These are phyloP conservation scores for Pichia sp. DNA, from an alignment of 1,139 yeast genomes.

Conservation along the genomic window DNA sequence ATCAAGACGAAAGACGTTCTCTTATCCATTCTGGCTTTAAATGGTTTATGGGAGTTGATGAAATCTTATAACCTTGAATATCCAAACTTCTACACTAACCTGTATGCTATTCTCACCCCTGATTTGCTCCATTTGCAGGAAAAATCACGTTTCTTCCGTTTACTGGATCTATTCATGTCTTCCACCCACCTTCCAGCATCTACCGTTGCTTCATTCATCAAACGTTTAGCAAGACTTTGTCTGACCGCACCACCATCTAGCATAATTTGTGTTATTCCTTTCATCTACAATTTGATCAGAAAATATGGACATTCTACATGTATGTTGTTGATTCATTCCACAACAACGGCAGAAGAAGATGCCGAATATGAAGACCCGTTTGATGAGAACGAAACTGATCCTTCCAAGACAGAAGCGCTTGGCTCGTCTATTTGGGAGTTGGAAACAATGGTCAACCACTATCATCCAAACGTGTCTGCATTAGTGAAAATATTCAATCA, in stretches of 20 bases:
- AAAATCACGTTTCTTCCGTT: constrained; percentile 81
- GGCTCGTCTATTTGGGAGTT: constrained; percentile 91
- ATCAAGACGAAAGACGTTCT: constrained; percentile 44
- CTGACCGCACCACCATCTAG: constrained; percentile 88
- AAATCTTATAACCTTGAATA: constrained; percentile 80
- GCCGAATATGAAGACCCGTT: constrained; percentile 58
- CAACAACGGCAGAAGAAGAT: constrained; percentile 29
- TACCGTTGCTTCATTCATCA: constrained; percentile 85
- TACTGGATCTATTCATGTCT: constrained; percentile 78
- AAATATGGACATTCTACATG: constrained; percentile 78
- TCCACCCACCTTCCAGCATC: constrained; percentile 85
- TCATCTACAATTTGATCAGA: constrained; percentile 80
- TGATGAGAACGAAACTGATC: constrained; percentile 60
- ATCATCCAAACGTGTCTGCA: constrained; percentile 93
- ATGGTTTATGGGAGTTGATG: constrained; percentile 85
- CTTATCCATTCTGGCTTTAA: constrained; percentile 75
- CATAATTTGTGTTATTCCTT: constrained; percentile 82
- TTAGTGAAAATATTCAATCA: constrained; percentile 83
- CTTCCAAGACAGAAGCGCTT: constrained; percentile 73
- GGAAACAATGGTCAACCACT: constrained; percentile 71
- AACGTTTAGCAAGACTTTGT: constrained; percentile 70
- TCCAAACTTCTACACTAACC: constrained; percentile 81
- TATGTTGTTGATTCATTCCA: constrained; percentile 79
- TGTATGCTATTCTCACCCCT: constrained; percentile 76
- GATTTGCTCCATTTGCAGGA: constrained; percentile 72